These are phyloP conservation scores for Sclerotinia glacialis DNA, from an alignment of 2,329 filamentous ascomycete species.

Conservation along the genomic window DNA sequence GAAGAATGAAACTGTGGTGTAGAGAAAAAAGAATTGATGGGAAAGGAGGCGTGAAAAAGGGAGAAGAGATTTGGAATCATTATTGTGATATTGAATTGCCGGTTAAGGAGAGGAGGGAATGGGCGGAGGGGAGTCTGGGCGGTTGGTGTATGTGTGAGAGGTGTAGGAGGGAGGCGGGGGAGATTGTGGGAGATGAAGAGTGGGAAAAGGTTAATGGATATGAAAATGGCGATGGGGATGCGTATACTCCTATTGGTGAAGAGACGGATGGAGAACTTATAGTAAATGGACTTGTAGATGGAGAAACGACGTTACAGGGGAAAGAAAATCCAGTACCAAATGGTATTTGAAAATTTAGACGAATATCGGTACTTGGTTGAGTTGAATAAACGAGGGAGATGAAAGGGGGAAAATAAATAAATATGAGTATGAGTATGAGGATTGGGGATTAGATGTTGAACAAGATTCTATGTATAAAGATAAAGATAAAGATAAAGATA, in stretches of 20 bases:
- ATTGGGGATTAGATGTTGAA: too few species aligned
- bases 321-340: not conserved
- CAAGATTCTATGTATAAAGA: too few species aligned
- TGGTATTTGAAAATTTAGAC: not conserved
- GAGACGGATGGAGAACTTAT: not conserved
- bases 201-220: not conserved
- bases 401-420: too few species aligned
- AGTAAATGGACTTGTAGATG: not conserved
- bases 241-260: not conserved
- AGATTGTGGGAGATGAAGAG: constrained; percentile 4
- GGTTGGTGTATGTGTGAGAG: constrained; percentile 84
- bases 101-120: constrained; percentile 80
- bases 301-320: too few species aligned
- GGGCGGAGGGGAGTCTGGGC: constrained; percentile 83
- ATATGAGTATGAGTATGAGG: too few species aligned
- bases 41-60: constrained; percentile 65
- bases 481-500: too few species aligned
- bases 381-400: not conserved
- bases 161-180: constrained; percentile 68
- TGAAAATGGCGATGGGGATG: not conserved
- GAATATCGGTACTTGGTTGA: not conserved
- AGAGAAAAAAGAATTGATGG: constrained; percentile 56
- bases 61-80: constrained; percentile 86
- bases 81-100: constrained; percentile 84
- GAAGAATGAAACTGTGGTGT: constrained; percentile 68